These are phyloP conservation scores for Diutina pseudorugosa DNA, from an alignment of 1,139 yeast genomes.

Conservation along the genomic window DNA sequence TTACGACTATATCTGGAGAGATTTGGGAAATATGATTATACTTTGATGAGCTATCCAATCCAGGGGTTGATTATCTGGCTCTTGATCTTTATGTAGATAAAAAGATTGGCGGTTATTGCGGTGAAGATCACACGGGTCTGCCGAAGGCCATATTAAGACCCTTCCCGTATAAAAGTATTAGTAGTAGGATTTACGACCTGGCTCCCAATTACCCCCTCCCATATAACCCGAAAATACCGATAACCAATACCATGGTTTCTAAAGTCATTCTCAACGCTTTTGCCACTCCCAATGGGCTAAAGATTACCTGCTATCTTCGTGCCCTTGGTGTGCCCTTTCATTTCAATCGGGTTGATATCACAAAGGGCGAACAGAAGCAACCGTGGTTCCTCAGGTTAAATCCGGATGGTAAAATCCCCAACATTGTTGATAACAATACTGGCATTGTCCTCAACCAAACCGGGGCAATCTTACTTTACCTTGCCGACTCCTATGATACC, in stretches of 20 bases:
- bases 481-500: conserved; percentile 45
- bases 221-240: not conserved
- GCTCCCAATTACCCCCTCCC: not conserved
- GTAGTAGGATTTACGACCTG: no score
- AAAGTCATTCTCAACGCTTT: conserved; percentile 23
- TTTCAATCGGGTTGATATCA: conserved; percentile 26
- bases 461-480: conserved; percentile 45
- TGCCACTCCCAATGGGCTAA: conserved; percentile 48
- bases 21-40: no score
- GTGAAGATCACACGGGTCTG: no score
- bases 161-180: no score
- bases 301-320: conserved; percentile 35
- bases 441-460: conserved; percentile 42
- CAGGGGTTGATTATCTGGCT: no score
- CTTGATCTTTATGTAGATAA: no score
- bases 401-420: conserved; percentile 57
- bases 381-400: conserved; percentile 43
- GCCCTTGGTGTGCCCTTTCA: conserved; percentile 36
- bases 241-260: not conserved
- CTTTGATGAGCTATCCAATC: no score
- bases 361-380: conserved; percentile 31
- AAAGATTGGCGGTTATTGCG: no score
- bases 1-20: no score
- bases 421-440: conserved; percentile 33
- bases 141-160: no score